Conservation (phyloP, 805 yeast species). For the Candida stauntonica region DNA sequence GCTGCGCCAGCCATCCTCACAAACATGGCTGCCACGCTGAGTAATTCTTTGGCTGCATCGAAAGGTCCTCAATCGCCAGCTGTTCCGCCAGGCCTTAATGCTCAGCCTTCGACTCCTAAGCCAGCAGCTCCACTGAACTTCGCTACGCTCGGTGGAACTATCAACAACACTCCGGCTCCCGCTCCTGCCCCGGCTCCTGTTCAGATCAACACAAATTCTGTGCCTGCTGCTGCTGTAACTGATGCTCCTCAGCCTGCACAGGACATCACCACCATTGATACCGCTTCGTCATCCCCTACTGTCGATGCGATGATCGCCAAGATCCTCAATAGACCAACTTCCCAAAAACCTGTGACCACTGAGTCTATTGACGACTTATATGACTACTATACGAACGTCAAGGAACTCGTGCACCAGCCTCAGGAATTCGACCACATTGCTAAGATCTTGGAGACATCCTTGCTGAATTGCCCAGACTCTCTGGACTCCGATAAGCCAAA, state of each 20-base stretch:
- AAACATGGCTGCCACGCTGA: not conserved
- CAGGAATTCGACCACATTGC: slow-evolving; percentile 50
- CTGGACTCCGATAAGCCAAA: slow-evolving; percentile 83
- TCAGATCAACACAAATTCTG: not conserved
- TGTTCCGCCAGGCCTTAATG: slow-evolving; percentile 2
- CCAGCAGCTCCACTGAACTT: slow-evolving; percentile 2
- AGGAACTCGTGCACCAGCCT: slow-evolving; percentile 45
- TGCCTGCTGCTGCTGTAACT: not conserved
- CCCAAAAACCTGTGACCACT: not conserved
- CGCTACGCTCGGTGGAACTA: slow-evolving; percentile 1
- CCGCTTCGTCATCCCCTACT: slow-evolving; percentile 17
- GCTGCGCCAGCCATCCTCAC: not conserved
- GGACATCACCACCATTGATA: slow-evolving; percentile 9
- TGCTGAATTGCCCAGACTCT: slow-evolving; percentile 90
- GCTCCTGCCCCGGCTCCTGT: not conserved
- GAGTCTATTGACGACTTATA: slow-evolving; percentile 16
- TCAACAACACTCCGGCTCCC: no score
- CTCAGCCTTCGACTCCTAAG: slow-evolving; percentile 6
- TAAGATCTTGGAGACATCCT: slow-evolving; percentile 66
- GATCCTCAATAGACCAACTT: slow-evolving; percentile 1
- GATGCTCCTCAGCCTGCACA: not conserved
- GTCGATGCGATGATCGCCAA: not conserved
- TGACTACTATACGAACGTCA: slow-evolving; percentile 29
- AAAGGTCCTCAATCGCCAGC: slow-evolving; percentile 2
- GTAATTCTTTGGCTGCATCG: not conserved